phyloP scores from a whole-genome alignment of 1,284 basidiomycete species.

The Malassezia arunalokei region DNA sequence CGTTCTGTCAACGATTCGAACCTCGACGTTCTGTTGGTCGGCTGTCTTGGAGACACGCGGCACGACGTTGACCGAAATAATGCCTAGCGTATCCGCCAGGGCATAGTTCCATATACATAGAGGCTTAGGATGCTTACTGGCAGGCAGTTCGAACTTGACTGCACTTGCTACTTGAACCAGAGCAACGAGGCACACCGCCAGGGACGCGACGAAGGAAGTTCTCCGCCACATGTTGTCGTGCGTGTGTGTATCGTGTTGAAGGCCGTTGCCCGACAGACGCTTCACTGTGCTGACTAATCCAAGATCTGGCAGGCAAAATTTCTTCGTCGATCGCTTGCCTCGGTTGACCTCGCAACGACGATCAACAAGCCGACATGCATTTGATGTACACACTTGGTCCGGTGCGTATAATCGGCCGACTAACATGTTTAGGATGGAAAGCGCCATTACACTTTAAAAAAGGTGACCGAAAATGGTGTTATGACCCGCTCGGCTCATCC shows the following conservation, averaged over 20 bases:
- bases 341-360: not conserved
- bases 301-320: not conserved
- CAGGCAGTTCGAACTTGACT: constrained; percentile 41
- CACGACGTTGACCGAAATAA: constrained; percentile 82
- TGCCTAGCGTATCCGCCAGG: constrained; percentile 39
- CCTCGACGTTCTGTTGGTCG: constrained; percentile 54
- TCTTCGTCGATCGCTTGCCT: not conserved
- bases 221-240: not conserved
- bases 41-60: constrained; percentile 42
- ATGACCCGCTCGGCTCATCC: constrained; percentile 44
- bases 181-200: not conserved
- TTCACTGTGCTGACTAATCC: not conserved
- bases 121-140: constrained; percentile 19
- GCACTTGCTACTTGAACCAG: constrained; percentile 11
- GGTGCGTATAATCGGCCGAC: constrained; percentile 19
- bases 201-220: too few species aligned
- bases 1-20: constrained; percentile 85
- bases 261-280: not conserved
- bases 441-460: constrained; percentile 45
- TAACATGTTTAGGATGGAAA: constrained; percentile 31
- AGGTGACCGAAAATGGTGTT: constrained; percentile 30
- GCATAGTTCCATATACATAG: constrained; percentile 47
- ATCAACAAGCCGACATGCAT: constrained; percentile 30
- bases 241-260: not conserved
- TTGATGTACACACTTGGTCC: constrained; percentile 43